Conservation (phyloP, 1,284 basidiomycete genomes). For the Vanrija sp. region DNA sequence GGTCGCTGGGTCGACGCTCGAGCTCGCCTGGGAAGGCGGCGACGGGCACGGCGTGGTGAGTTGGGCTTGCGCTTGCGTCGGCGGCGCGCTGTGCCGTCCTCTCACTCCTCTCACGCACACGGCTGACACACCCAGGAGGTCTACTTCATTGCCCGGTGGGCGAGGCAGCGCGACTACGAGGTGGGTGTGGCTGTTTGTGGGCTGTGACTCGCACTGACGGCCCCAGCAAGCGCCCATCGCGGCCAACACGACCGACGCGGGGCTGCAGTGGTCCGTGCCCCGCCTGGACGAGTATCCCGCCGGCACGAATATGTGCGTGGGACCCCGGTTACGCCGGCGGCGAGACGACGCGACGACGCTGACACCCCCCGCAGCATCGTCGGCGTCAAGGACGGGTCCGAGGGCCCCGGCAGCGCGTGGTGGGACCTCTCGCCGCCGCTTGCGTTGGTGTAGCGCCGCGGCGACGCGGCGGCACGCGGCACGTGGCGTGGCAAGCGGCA, state of each 20-base stretch:
- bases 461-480: no score
- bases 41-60: conserved; percentile 7
- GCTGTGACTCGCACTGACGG: not conserved
- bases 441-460: no score
- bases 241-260: conserved; percentile 7
- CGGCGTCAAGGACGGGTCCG: not conserved
- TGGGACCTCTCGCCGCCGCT: not conserved
- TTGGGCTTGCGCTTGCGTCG: not conserved
- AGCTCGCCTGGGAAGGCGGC: conserved; percentile 24
- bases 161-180: conserved; percentile 19
- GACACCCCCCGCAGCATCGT: not conserved
- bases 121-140: conserved; percentile 11
- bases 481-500: no score
- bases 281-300: conserved; percentile 15
- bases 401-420: not conserved
- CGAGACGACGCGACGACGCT: no score
- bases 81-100: no score
- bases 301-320: conserved; percentile 27
- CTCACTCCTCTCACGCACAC: no score
- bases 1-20: conserved; percentile 12
- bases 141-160: conserved; percentile 31
- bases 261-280: conserved; percentile 22
- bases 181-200: not conserved
- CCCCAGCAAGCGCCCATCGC: conserved; percentile 9
- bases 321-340: not conserved